Evolutionary conservation across 2,329 filamentous ascomycete species (phyloP).

Genomic region (Saccharata proteae): DNA sequence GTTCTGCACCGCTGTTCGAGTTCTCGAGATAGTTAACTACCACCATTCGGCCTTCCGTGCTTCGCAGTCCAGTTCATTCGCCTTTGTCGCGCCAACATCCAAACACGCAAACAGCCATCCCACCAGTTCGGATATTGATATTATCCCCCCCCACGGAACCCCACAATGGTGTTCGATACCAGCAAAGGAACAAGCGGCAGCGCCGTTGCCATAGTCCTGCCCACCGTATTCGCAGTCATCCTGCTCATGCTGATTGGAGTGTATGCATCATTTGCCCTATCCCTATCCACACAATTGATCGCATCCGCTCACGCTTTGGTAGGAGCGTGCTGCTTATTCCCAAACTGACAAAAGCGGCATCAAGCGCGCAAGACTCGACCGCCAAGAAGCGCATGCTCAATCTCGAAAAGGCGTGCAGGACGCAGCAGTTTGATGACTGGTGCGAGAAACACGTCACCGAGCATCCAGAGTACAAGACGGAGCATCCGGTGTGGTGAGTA

Average conservation of each 20-base stretch:
- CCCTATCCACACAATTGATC: background rate
- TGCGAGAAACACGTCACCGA: conserved; percentile 8
- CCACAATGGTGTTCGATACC: too few relatives aligned
- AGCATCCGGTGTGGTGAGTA: conserved; percentile 5
- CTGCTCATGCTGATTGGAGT: conserved; percentile 19
- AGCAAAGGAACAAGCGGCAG: too few relatives aligned
- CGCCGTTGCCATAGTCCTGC: conserved; percentile 19
- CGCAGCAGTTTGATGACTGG: conserved; percentile 23
- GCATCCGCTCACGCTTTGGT: conserved; percentile 4
- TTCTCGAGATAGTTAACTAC: too few relatives aligned
- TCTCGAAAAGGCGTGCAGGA: conserved; percentile 19
- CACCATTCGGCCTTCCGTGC: too few relatives aligned
- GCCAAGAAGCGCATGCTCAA: conserved; percentile 18
- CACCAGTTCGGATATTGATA: too few relatives aligned
- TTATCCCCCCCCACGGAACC: too few relatives aligned
- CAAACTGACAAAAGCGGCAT: conserved; percentile 6
- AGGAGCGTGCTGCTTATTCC: background rate
- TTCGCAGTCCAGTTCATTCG: too few relatives aligned
- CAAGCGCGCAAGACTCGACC: conserved; percentile 13
- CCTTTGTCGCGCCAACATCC: too few relatives aligned
- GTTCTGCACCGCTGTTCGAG: too few relatives aligned
- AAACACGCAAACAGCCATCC: too few relatives aligned
- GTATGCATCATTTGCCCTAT: conserved; percentile 12
- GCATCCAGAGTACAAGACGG: conserved; percentile 8
- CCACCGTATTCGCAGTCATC: conserved; percentile 19